These are phyloP conservation scores for Yarrowia porcina DNA, from an alignment of 805 yeast genomes.

Conservation along the genomic window DNA sequence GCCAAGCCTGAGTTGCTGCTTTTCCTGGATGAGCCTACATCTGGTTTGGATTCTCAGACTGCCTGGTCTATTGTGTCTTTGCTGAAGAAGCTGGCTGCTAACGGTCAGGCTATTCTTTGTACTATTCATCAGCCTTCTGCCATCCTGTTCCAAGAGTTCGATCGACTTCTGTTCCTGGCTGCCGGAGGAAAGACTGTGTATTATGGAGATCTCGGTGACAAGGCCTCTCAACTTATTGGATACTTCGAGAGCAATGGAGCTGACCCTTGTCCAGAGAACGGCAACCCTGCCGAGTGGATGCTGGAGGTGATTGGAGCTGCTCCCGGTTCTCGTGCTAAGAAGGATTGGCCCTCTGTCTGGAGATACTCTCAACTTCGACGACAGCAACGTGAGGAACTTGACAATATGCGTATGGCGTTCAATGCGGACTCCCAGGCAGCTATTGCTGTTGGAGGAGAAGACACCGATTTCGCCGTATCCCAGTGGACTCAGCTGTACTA, in stretches of 20 bases:
- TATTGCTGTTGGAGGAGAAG: conserved; percentile 36
- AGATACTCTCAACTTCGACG: conserved; percentile 58
- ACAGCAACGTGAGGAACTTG: conserved; percentile 54
- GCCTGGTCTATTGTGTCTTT: conserved; percentile 64
- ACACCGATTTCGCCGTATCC: conserved; percentile 47
- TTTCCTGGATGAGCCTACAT: conserved; percentile 66
- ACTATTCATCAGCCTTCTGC: conserved; percentile 89
- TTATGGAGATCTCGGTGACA: conserved; percentile 68
- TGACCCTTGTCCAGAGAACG: conserved; percentile 59
- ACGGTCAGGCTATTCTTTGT: conserved; percentile 60
- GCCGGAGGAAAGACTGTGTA: conserved; percentile 72
- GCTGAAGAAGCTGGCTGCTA: conserved; percentile 56
- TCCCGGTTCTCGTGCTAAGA: conserved; percentile 37
- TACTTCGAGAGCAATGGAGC: conserved; percentile 69
- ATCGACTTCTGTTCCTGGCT: conserved; percentile 65
- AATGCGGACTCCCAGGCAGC: conserved; percentile 40
- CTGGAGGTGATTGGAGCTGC: conserved; percentile 52
- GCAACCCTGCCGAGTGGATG: conserved; percentile 93
- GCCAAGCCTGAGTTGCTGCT: conserved; percentile 60
- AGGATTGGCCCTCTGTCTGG: conserved; percentile 65
- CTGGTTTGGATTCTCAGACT: conserved; percentile 66
- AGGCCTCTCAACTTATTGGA: conserved; percentile 54
- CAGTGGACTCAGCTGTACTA: conserved; percentile 42
- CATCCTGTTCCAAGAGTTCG: conserved; percentile 70
- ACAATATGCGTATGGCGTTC: conserved; percentile 59